Conservation (phyloP, 2,329 filamentous ascomycete species). For the Fusarium proliferatum region DNA sequence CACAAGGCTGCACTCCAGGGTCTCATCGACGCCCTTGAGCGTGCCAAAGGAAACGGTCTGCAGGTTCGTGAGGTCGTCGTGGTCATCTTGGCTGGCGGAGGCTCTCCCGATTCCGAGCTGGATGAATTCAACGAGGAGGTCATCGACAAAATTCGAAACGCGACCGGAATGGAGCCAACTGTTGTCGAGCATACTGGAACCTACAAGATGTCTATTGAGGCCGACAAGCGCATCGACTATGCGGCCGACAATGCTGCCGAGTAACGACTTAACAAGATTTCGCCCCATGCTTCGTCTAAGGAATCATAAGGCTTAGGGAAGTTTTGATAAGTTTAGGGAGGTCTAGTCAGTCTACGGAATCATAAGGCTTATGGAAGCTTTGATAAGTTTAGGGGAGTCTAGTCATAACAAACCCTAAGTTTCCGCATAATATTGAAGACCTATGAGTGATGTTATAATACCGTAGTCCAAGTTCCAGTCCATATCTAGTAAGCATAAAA, state of each 20-base stretch:
- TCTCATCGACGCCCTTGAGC: background rate
- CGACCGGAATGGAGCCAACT: background rate
- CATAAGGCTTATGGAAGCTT: no score
- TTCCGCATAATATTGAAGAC: background rate
- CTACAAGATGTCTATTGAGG: background rate
- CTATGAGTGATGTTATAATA: background rate
- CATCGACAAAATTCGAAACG: background rate
- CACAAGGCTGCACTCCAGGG: background rate
- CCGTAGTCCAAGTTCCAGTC: background rate
- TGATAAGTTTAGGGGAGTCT: background rate
- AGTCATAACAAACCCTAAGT: background rate
- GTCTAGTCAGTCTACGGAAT: no score
- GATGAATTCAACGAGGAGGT: background rate
- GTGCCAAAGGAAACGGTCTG: background rate
- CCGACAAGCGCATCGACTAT: background rate
- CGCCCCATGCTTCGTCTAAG: no score
- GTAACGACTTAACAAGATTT: background rate
- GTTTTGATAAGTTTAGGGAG: no score
- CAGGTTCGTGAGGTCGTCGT: background rate
- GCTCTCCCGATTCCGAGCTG: background rate
- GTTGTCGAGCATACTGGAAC: background rate
- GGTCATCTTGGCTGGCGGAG: background rate
- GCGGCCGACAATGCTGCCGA: background rate
- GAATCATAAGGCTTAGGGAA: no score
- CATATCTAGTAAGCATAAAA: constrained; percentile 38